Conservation (phyloP, 2,329 filamentous ascomycete species). For the Aspergillus sp. region DNA sequence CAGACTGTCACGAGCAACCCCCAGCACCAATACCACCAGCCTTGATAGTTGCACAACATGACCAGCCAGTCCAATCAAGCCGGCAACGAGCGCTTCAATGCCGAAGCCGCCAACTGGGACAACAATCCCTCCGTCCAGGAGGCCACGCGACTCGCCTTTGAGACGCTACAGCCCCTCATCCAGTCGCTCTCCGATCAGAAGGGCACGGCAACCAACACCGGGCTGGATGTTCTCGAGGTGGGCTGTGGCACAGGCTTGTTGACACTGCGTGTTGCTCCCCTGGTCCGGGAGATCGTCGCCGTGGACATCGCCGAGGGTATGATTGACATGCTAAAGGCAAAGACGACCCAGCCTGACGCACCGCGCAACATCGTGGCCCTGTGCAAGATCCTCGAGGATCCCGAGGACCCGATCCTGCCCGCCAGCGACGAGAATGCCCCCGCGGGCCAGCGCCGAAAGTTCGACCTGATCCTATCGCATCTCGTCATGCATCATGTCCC, state of each 20-base stretch:
- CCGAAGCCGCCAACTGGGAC: constrained; percentile 55
- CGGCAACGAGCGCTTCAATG: constrained; percentile 50
- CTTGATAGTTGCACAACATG: background rate
- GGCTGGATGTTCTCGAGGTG: constrained; percentile 53
- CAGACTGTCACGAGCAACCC: background rate
- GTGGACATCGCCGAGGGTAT: constrained; percentile 56
- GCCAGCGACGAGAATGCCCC: constrained; percentile 27
- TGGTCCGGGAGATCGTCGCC: constrained; percentile 49
- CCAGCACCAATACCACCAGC: background rate
- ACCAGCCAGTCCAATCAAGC: constrained; percentile 1
- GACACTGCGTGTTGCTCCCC: constrained; percentile 49
- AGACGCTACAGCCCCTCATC: constrained; percentile 41
- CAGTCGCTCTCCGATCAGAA: constrained; percentile 17
- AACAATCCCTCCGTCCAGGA: constrained; percentile 50
- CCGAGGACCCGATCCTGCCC: constrained; percentile 47
- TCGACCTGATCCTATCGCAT: constrained; percentile 54
- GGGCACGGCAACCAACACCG: background rate
- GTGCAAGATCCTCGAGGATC: constrained; percentile 48
- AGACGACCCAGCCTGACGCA: constrained; percentile 33
- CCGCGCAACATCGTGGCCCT: constrained; percentile 47
- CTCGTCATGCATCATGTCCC: constrained; percentile 57
- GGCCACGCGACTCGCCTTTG: constrained; percentile 43
- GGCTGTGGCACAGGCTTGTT: constrained; percentile 58
- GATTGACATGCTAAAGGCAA: constrained; percentile 50
- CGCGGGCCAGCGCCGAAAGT: constrained; percentile 35